phyloP scores from a whole-genome alignment of 768 basidiomycete genomes.

The Mycena leptocephala region DNA sequence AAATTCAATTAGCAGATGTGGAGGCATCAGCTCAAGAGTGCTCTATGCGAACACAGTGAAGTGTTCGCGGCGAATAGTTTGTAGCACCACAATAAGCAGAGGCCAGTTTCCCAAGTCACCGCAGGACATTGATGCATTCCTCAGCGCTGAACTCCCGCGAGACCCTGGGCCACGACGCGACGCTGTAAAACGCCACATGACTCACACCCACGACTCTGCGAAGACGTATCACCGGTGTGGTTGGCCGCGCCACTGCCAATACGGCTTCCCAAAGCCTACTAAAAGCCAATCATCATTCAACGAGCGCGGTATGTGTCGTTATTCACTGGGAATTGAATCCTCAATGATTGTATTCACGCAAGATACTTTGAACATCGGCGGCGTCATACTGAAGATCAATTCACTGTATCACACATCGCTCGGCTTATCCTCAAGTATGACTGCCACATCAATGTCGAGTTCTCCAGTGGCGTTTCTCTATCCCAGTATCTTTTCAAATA shows the following conservation, averaged over 20 bases:
- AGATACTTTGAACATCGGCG: not conserved
- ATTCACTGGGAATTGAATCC: not conserved
- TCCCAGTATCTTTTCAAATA: too few species aligned
- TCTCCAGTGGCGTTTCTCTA: not conserved
- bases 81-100: too few species aligned
- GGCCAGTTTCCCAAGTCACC: not conserved
- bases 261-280: not conserved
- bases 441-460: not conserved
- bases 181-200: not conserved
- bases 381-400: not conserved
- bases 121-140: not conserved
- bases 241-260: not conserved
- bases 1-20: too few species aligned
- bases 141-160: not conserved
- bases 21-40: too few species aligned
- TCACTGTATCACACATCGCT: not conserved
- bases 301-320: not conserved
- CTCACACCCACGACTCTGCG: not conserved
- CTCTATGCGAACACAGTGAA: too few species aligned
- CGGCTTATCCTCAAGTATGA: not conserved
- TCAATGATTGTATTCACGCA: not conserved
- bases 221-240: not conserved
- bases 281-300: not conserved
- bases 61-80: too few species aligned
- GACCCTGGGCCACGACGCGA: not conserved